Percentiles rank a stretch among this genome's conserved stretches.
These are phyloP conservation scores for Pestalotiopsis sp. DNA, from an alignment of 2,329 filamentous ascomycete species.

Conservation along the genomic window DNA sequence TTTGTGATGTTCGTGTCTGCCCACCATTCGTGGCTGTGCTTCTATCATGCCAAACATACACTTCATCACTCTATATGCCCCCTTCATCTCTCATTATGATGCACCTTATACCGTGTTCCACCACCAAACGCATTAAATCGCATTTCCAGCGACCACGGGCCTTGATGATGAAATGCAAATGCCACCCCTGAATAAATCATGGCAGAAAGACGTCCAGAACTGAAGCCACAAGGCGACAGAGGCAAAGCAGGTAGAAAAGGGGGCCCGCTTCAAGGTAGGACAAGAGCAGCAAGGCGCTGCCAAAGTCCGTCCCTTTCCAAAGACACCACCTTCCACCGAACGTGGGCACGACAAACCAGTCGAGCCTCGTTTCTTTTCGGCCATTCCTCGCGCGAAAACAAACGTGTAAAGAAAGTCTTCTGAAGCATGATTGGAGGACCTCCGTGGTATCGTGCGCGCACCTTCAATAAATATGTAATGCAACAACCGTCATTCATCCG, in stretches of 20 bases:
- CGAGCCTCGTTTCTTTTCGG: background rate
- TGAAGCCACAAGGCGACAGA: background rate
- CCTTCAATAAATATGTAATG: conserved; percentile 3
- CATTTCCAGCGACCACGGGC: background rate
- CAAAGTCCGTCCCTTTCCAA: background rate
- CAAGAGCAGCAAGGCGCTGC: background rate
- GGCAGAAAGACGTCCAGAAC: background rate
- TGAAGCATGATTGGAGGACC: conserved; percentile 5
- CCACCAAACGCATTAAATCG: background rate
- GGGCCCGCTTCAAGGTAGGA: background rate
- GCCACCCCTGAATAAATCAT: background rate
- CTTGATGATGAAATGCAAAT: background rate
- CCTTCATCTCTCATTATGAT: conserved; percentile 4
- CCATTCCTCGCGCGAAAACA: background rate
- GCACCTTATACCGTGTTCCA: conserved; percentile 1
- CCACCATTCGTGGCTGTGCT: background rate
- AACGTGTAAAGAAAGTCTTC: background rate
- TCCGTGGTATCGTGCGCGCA: conserved; percentile 14
- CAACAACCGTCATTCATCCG: conserved; percentile 7
- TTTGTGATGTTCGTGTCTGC: background rate
- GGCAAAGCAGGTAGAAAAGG: background rate
- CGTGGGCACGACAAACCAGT: background rate
- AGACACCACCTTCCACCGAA: background rate
- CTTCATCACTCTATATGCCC: background rate
- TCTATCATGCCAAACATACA: conserved; percentile 8